These are phyloP conservation scores for Talaromyces sp. DNA, from an alignment of 2,329 filamentous ascomycete genomes.

Conservation along the genomic window DNA sequence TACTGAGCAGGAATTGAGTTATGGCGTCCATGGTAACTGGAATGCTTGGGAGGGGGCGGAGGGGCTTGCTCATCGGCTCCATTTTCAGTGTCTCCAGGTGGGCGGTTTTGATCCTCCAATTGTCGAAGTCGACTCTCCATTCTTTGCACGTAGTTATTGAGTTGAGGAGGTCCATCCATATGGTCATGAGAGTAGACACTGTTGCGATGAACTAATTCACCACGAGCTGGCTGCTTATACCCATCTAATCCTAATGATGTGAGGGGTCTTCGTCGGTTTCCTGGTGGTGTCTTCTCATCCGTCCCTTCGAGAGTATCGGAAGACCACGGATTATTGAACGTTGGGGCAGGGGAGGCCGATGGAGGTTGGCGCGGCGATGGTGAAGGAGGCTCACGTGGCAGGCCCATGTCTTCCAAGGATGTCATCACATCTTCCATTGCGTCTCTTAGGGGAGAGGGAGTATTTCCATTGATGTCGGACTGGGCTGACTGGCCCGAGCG, in stretches of 20 bases:
- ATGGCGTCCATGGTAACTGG: conserved; percentile 45
- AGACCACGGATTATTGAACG: conserved; percentile 73
- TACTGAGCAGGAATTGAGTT: conserved; percentile 46
- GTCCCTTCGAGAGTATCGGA: conserved; percentile 77
- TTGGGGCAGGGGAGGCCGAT: conserved; percentile 58
- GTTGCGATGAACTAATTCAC: conserved; percentile 57
- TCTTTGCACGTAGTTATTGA: conserved; percentile 84
- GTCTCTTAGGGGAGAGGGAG: conserved; percentile 86
- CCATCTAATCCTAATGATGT: conserved; percentile 73
- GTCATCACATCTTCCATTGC: conserved; percentile 99
- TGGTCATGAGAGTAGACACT: conserved; percentile 38
- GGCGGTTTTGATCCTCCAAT: conserved; percentile 61
- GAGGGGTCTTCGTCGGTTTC: conserved; percentile 59
- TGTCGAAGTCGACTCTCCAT: conserved; percentile 83
- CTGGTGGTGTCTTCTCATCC: conserved; percentile 34
- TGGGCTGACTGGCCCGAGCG: conserved; percentile 35
- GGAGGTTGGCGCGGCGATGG: conserved; percentile 45
- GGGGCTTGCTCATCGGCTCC: conserved; percentile 56
- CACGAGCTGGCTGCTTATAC: conserved; percentile 56
- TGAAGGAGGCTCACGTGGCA: conserved; percentile 57
- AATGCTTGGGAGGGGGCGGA: conserved; percentile 63
- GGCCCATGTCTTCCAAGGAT: conserved; percentile 82
- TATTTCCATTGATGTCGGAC: conserved; percentile 69
- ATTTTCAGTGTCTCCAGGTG: conserved; percentile 54
- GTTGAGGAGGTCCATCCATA: conserved; percentile 65